These are phyloP conservation scores for Lepiota venenata DNA, from an alignment of 768 basidiomycete genomes.

Conservation along the genomic window DNA sequence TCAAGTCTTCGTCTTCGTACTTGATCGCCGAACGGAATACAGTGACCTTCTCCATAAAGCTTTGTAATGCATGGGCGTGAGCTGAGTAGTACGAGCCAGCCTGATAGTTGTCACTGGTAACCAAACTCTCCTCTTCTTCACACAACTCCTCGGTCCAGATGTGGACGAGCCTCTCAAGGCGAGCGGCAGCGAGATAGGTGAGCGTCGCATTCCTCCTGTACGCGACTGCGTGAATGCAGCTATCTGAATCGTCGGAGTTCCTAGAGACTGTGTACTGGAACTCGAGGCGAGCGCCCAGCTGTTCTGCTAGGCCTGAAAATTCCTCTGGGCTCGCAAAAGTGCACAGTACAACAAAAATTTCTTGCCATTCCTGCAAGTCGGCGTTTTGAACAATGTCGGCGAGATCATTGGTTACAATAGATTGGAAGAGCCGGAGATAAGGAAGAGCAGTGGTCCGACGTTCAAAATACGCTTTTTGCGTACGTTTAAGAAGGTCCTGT, in stretches of 20 bases:
- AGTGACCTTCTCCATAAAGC: constrained; percentile 95
- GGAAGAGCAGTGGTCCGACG: constrained; percentile 70
- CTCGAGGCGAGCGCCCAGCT: constrained; percentile 88
- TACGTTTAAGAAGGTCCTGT: constrained; percentile 77
- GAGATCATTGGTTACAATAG: constrained; percentile 89
- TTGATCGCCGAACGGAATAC: constrained; percentile 87
- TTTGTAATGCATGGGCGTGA: constrained; percentile 84
- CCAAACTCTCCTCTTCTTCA: constrained; percentile 72
- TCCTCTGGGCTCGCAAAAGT: constrained; percentile 88
- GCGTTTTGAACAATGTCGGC: constrained; percentile 95
- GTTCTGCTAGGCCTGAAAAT: constrained; percentile 84
- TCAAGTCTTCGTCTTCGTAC: constrained; percentile 74
- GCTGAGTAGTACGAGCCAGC: constrained; percentile 67
- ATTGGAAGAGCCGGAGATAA: constrained; percentile 93
- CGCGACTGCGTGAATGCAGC: constrained; percentile 37
- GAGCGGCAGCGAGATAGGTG: constrained; percentile 90
- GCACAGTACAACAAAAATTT: constrained; percentile 94
- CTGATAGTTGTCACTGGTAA: constrained; percentile 34
- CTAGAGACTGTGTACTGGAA: constrained; percentile 68
- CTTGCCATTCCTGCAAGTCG: constrained; percentile 91
- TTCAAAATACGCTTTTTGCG: constrained; percentile 93
- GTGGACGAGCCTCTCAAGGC: constrained; percentile 80
- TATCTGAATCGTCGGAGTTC: constrained; percentile 43
- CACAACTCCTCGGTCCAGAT: constrained; percentile 91
- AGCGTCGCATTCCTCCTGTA: constrained; percentile 86